Evolutionary conservation across 2,329 filamentous ascomycete genomes (phyloP).

Genomic region (Pestalotiopsis sp.): DNA sequence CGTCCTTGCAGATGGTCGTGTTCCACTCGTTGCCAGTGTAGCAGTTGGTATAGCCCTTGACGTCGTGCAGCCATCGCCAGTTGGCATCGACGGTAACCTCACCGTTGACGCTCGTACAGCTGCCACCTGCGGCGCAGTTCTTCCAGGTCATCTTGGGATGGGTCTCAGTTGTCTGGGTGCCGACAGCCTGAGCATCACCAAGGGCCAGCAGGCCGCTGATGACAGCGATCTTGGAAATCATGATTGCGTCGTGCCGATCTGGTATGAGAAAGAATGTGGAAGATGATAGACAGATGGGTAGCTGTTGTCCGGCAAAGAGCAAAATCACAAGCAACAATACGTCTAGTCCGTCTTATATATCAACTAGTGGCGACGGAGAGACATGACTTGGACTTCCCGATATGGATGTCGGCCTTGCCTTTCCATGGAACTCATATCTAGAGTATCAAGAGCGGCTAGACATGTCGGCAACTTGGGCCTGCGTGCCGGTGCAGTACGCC

Average conservation of each 20-base stretch:
- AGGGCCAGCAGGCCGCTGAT: slow-evolving; percentile 37
- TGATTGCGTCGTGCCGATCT: slow-evolving; percentile 15
- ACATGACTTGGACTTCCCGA: not conserved
- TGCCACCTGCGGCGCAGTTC: slow-evolving; percentile 44
- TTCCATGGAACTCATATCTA: not conserved
- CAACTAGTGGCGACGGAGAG: not conserved
- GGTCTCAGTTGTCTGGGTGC: slow-evolving; percentile 38
- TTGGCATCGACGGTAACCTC: slow-evolving; percentile 52
- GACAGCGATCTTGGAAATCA: slow-evolving; percentile 29
- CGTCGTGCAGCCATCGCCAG: slow-evolving; percentile 53
- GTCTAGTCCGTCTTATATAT: slow-evolving; percentile 1
- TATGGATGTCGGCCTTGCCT: slow-evolving; percentile 3
- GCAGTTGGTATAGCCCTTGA: slow-evolving; percentile 45
- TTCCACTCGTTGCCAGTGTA: slow-evolving; percentile 46
- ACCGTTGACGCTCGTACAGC: slow-evolving; percentile 44
- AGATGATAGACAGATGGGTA: not conserved
- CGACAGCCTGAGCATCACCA: slow-evolving; percentile 43
- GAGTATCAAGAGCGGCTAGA: not conserved
- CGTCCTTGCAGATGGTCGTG: slow-evolving; percentile 36
- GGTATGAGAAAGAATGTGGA: not conserved
- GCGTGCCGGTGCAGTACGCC: slow-evolving; percentile 1
- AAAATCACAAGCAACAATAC: not conserved
- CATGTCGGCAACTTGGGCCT: slow-evolving; percentile 10
- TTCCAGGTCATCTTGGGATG: slow-evolving; percentile 50
- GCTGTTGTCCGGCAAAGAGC: not conserved